These are phyloP conservation scores for Eruca vesicaria DNA, from an alignment of 441 rosid species.

Conservation along the genomic window DNA sequence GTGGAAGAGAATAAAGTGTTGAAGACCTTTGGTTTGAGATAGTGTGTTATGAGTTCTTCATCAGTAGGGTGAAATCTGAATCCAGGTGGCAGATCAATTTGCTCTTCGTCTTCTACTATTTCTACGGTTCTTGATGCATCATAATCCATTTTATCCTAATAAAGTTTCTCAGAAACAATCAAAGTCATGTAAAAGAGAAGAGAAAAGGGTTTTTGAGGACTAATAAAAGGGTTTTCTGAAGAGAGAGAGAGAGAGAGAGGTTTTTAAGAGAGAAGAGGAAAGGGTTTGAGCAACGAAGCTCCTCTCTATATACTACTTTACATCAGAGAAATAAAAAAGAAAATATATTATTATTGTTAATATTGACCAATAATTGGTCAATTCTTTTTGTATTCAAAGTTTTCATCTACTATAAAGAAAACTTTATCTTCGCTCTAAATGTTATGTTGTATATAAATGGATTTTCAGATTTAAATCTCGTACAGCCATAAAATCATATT, in stretches of 20 bases:
- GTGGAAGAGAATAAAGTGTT: slow-evolving; percentile 32
- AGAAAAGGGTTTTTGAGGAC: not conserved
- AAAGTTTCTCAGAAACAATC: not conserved
- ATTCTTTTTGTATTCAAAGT: slow-evolving; percentile 22
- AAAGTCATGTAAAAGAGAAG: not conserved
- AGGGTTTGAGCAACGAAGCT: slow-evolving; percentile 24
- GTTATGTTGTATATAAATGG: not conserved
- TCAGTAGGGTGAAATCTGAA: slow-evolving; percentile 76
- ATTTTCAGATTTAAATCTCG: not conserved
- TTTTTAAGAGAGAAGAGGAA: slow-evolving; percentile 24
- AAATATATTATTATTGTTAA: not conserved
- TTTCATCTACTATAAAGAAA: slow-evolving; percentile 19
- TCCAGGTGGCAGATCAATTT: slow-evolving; percentile 64
- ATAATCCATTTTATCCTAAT: not conserved
- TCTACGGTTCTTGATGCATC: slow-evolving; percentile 24
- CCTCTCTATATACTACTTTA: slow-evolving; percentile 18
- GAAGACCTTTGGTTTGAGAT: slow-evolving; percentile 43
- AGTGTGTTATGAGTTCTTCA: slow-evolving; percentile 67
- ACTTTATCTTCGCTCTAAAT: not conserved
- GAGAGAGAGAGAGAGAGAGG: not conserved
- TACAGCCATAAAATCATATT: slow-evolving; percentile 4
- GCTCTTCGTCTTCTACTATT: slow-evolving; percentile 40
- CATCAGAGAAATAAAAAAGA: not conserved
- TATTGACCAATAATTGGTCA: slow-evolving; percentile 38
- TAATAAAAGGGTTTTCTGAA: slow-evolving; percentile 3